Base-by-base conservation (phyloP, 2,329 filamentous ascomycete genomes). In the Venturia oleaginea region DNA sequence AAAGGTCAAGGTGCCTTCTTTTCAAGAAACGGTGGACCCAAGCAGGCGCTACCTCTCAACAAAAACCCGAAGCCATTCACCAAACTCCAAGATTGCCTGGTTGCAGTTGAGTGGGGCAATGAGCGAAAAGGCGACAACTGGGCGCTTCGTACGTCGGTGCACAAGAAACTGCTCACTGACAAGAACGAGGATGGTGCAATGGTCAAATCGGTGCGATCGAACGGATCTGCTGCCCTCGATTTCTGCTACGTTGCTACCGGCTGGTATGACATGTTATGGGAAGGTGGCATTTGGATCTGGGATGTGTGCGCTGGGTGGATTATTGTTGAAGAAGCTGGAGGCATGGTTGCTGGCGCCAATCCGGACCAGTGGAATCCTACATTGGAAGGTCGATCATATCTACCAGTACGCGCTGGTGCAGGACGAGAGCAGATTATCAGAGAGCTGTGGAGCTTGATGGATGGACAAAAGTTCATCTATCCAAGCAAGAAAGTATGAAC, bases 201-300 rank as follows among this genome's bases (percentile, higher is more conserved):
- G 72, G 69, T 68, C 34, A 71, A 74, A 32, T 72, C 70, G 0
- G 67, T 74, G 15, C 74, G 74, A 19, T 72, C 71, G 3, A 72
- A 69, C 13, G 74, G 75, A 17, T 75, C 73, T 2, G 74, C 74
- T 0, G 75, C 74, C 0, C 69, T 76, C 1, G 71, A 76, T 66
- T 75, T 76, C 63, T 76, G 75, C 68, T 75, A 74, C 65, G 74
- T 76, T 0, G 75, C 74, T 1, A 70, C 72, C 6, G 74, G 74
- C 42, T 68, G 67, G 54, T 60, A 76, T 0, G 74, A 76, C 51
- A 64, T 68, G 0, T 76, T 74, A 63, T 76, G 74, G 74, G 75
- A 76, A 64, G 73, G 71, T 4, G 74, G 74, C 0, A 71, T 72
- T 5, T 75, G 69, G 68, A 65, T 71, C 6, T 76, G 75, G 75